Percentiles rank a stretch among this genome's conserved stretches.
Conservation (phyloP, 1,284 basidiomycete species). For the Macrocystidia cucumis region DNA sequence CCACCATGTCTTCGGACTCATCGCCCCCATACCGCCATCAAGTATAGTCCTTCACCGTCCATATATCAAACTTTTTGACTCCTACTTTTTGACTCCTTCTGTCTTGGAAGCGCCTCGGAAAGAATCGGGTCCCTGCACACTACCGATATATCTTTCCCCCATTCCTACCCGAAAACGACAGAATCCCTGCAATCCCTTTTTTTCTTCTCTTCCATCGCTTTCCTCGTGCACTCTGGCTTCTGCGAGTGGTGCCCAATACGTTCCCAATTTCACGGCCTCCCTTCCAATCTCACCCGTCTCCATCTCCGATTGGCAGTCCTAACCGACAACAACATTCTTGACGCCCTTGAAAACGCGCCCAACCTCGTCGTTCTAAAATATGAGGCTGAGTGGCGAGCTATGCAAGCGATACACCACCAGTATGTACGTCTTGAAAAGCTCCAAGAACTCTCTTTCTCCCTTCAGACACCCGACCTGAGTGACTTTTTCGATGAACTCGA, state of each 20-base stretch:
- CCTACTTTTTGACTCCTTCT: not conserved
- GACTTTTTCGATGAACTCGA: slow-evolving; percentile 6
- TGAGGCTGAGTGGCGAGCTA: not conserved
- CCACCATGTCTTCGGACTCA: slow-evolving; percentile 4
- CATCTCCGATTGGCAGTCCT: slow-evolving; percentile 4
- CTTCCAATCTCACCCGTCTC: slow-evolving; percentile 5
- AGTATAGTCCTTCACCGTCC: slow-evolving; percentile 2
- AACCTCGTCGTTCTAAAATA: slow-evolving; percentile 4
- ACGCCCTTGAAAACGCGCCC: slow-evolving; percentile 6
- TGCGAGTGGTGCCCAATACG: slow-evolving; percentile 4
- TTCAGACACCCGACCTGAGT: slow-evolving; percentile 4
- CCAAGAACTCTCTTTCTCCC: slow-evolving; percentile 1
- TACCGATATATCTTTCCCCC: not conserved
- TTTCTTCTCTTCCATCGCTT: slow-evolving; percentile 3
- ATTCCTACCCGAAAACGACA: not conserved
- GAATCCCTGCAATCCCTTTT: slow-evolving; percentile 1
- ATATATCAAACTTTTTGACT: not conserved
- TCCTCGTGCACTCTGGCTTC: slow-evolving; percentile 4
- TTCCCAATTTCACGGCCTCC: slow-evolving; percentile 4
- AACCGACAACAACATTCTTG: slow-evolving; percentile 5
- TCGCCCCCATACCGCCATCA: slow-evolving; percentile 2
- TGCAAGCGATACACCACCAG: not conserved
- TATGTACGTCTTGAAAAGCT: not conserved
- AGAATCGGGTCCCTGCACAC: slow-evolving; percentile 2
- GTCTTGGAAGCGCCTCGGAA: slow-evolving; percentile 2